A percentile compares a stretch with the other conserved stretches of the same genome.
Conservation (phyloP, 176 grass and related monocot genomes). For the Oryza brachyantha region DNA sequence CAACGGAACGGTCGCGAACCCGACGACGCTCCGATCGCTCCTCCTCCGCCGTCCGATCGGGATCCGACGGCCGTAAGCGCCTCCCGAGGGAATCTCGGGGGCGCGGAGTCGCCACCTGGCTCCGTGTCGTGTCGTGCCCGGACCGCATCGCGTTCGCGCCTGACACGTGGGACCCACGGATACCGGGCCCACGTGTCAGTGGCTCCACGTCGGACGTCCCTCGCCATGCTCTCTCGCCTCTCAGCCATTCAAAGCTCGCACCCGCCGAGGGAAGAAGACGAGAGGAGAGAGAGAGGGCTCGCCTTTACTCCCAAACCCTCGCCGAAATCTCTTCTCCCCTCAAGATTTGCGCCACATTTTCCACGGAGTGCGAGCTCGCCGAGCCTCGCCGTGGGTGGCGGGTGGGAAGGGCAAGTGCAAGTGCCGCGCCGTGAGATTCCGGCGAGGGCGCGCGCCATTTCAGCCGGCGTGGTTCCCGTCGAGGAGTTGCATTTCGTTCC, state of each 20-base stretch:
- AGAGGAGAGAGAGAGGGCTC: neutral
- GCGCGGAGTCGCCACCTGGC: neutral
- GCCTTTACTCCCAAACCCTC: neutral
- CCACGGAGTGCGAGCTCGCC: neutral
- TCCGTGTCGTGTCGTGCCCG: neutral
- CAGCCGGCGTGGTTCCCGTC: neutral
- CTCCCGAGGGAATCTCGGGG: slow-evolving; percentile 1
- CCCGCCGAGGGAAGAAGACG: neutral
- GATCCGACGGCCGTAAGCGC: neutral
- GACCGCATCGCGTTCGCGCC: neutral
- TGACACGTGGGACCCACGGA: too few species aligned
- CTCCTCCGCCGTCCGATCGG: neutral
- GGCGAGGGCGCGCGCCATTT: neutral
- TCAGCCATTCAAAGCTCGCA: slow-evolving; percentile 17
- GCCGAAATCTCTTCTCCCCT: neutral
- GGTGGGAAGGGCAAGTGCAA: too few species aligned
- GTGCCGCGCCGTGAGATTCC: too few species aligned
- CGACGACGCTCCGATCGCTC: neutral
- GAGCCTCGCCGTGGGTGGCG: neutral
- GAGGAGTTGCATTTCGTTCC: neutral
- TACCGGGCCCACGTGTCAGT: too few species aligned
- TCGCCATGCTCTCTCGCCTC: too few species aligned
- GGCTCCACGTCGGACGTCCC: too few species aligned
- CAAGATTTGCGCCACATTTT: slow-evolving; percentile 31
- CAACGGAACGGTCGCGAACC: neutral